Evolutionary conservation across 1,139 yeast species (phyloP), one percentile per base, ranked within the genome.

Genomic region (Pichia sp.): DNA sequence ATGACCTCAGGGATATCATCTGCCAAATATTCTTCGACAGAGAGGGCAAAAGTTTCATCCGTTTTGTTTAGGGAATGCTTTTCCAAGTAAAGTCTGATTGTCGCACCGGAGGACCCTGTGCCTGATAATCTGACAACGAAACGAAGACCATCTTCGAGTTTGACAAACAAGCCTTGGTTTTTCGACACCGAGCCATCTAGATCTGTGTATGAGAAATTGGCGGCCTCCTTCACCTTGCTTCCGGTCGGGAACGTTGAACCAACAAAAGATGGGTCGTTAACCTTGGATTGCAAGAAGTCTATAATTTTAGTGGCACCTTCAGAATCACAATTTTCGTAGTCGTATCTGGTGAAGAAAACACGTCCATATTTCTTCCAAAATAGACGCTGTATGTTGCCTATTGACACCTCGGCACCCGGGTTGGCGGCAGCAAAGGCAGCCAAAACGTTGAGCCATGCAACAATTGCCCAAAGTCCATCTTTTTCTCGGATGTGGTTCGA

Each of bases 101-200:
- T 93, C 19, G 99, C 98, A 49, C 99, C 99, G 1, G 96, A 85
- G 1, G 98, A 90, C 6, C 99, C 99, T 11, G 99, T 93, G 55
- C 99, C 99, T 0, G 97, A 90, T 62, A 93, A 79, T 72, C 99
- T 85, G 50, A 90, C 89, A 46, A 95, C 89, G 56, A 92, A 82
- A 70, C 98, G 82, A 58, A 90, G 80, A 3, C 98, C 98, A 64
- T 84, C 85, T 49, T 79, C 79, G 61, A 92, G 80, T 72, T 87
- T 90, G 62, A 92, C 85, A 68, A 78, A 93, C 55, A 93, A 79
- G 47, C 99, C 99, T 76, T 93, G 99, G 68, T 90, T 85, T n/a
- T 75, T 70, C 6, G 97, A 88, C 7, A 92, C 90, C 2, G 93
- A 84, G 23, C 99, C 98, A 70, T 93, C 98, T 59, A 93, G 77